Conservation (phyloP, 345 rosid genomes). For the Garcia nutans region DNA sequence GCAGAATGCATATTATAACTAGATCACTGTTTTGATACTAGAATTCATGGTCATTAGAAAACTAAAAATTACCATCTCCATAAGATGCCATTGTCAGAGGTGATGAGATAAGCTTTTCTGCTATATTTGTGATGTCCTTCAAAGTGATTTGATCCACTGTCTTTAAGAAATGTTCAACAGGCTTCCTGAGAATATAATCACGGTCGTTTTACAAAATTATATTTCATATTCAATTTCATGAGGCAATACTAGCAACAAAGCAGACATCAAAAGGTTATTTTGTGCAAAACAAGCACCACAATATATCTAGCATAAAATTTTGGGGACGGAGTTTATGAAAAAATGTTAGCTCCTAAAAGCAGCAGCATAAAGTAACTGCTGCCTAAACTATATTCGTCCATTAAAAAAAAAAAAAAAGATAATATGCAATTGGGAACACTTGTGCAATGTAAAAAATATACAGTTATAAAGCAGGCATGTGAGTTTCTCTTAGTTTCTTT, state of each 20-base stretch:
- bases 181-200: slow-evolving; percentile 52
- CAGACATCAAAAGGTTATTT: not conserved
- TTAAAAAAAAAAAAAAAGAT: too few species aligned
- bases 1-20: not conserved
- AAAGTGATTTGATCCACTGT: slow-evolving; percentile 58
- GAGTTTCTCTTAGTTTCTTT: too few species aligned
- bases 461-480: too few species aligned
- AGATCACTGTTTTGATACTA: not conserved
- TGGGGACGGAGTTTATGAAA: too few species aligned
- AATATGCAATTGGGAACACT: too few species aligned
- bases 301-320: too few species aligned
- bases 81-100: slow-evolving; percentile 86
- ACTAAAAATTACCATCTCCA: slow-evolving; percentile 64
- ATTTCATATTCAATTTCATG: not conserved
- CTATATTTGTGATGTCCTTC: slow-evolving; percentile 51
- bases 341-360: not conserved
- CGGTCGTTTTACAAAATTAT: not conserved
- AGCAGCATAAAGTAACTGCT: not conserved
- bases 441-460: not conserved
- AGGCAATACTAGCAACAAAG: not conserved
- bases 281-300: not conserved
- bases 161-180: slow-evolving; percentile 66
- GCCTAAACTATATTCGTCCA: not conserved
- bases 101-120: slow-evolving; percentile 59
- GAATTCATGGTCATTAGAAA: not conserved